phyloP scores from a whole-genome alignment of 108 stramenopile species.

The Skeletonema costatum region DNA sequence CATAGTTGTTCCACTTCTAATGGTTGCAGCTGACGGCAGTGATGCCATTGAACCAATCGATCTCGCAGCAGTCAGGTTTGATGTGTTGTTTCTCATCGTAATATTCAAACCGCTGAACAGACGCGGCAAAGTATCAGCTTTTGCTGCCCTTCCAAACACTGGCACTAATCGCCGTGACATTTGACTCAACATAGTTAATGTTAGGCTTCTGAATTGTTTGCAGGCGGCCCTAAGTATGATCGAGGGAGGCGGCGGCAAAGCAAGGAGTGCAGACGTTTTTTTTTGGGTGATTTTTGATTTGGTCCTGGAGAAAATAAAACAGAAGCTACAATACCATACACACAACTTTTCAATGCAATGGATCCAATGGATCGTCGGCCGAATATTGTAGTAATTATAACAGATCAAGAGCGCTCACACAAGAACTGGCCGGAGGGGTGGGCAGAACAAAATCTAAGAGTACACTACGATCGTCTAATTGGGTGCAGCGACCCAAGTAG shows the following conservation, averaged over 20 bases:
- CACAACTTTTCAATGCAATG: too few relatives aligned
- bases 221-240: background rate
- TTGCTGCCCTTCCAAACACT: background rate
- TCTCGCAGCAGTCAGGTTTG: background rate
- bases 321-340: too few relatives aligned
- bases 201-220: background rate
- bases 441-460: conserved; percentile 30
- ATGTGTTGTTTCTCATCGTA: background rate
- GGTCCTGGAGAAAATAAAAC: too few relatives aligned
- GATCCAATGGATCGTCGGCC: conserved; percentile 16
- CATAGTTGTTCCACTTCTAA: too few relatives aligned
- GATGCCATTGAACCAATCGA: background rate
- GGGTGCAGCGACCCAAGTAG: conserved; percentile 47
- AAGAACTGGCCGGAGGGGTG: conserved; percentile 50
- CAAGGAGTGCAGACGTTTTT: too few relatives aligned
- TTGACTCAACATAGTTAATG: conserved; percentile 12
- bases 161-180: conserved; percentile 11
- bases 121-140: background rate
- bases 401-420: conserved; percentile 69
- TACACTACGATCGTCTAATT: conserved; percentile 43
- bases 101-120: background rate
- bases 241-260: too few relatives aligned
- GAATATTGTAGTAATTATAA: conserved; percentile 59
- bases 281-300: too few relatives aligned
- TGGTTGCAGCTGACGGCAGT: background rate